Evolutionary conservation across 2,329 filamentous ascomycete genomes (phyloP).

Genomic region (Corinectria fuckeliana): DNA sequence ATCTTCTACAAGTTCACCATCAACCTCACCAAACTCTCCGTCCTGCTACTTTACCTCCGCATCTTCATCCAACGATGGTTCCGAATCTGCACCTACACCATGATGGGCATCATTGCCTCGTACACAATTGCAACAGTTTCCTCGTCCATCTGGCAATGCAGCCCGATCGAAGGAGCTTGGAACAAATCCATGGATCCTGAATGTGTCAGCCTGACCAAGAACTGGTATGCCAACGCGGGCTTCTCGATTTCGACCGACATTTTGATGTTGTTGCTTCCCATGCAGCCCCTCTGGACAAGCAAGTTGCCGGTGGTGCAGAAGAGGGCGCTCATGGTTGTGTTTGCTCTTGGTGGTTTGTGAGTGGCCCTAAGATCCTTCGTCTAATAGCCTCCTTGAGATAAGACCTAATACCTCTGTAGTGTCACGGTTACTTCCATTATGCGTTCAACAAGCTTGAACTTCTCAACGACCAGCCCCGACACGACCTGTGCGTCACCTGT

Average conservation of each 20-base stretch:
- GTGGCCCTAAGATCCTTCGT: constrained; percentile 23
- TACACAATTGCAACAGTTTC: constrained; percentile 54
- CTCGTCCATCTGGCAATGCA: constrained; percentile 58
- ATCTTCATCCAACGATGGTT: constrained; percentile 59
- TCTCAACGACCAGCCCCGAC: constrained; percentile 48
- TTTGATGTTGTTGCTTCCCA: constrained; percentile 53
- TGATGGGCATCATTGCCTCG: constrained; percentile 51
- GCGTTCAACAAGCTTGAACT: constrained; percentile 48
- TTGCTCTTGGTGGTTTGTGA: constrained; percentile 52
- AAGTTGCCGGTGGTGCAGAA: constrained; percentile 51
- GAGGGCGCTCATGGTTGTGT: constrained; percentile 49
- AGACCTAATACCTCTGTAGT: constrained; percentile 21
- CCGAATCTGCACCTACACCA: constrained; percentile 48
- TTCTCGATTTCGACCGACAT: constrained; percentile 56
- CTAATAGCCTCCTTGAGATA: neutral
- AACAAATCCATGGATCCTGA: constrained; percentile 48
- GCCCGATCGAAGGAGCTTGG: constrained; percentile 54
- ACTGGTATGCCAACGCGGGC: constrained; percentile 58
- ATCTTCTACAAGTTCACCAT: constrained; percentile 62
- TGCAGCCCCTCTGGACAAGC: constrained; percentile 54
- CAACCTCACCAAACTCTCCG: constrained; percentile 59
- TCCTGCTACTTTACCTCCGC: constrained; percentile 60
- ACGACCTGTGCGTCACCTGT: constrained; percentile 40
- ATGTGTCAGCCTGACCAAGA: constrained; percentile 53
- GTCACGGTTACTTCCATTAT: constrained; percentile 51